Evolutionary conservation across 495 filamentous ascomycete genomes (phyloP).

Genomic region (Penicillium pulvis): DNA sequence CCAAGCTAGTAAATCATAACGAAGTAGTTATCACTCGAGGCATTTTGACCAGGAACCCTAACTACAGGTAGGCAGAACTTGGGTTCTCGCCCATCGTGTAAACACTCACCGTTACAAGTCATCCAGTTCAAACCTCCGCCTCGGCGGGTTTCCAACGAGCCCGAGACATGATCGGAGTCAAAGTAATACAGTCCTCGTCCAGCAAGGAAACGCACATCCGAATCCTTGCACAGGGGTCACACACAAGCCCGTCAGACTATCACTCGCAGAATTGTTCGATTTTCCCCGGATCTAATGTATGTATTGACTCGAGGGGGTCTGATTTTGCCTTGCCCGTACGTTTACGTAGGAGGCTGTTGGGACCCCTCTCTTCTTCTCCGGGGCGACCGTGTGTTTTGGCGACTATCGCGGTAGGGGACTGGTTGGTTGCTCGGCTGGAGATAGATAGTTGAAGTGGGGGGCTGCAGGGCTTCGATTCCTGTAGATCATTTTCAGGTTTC

Average conservation of each 20-base stretch:
- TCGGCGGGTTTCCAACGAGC: constrained; percentile 20
- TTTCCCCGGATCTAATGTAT: constrained; percentile 6
- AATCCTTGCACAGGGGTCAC: constrained; percentile 25
- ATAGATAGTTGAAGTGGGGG: background rate
- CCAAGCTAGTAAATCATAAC: no score
- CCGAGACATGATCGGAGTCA: constrained; percentile 23
- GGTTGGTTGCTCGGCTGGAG: background rate
- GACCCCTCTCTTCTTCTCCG: constrained; percentile 1
- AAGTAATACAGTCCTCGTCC: constrained; percentile 21
- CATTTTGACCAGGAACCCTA: no score
- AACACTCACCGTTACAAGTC: background rate
- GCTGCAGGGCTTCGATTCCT: background rate
- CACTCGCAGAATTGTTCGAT: constrained; percentile 24
- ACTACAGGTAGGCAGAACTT: no score
- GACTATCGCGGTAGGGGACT: background rate
- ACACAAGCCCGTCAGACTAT: constrained; percentile 24
- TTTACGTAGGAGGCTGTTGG: background rate
- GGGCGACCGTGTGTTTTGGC: background rate
- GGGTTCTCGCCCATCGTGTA: no score
- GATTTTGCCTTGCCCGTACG: background rate
- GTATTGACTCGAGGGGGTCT: background rate
- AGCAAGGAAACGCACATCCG: constrained; percentile 18
- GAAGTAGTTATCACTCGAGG: no score
- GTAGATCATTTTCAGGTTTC: background rate
- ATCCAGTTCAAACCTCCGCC: background rate